Percentiles rank a stretch among this genome's conserved stretches.
phyloP scores from a whole-genome alignment of 176 grass and related monocot genomes.

The Oryza nivara region DNA sequence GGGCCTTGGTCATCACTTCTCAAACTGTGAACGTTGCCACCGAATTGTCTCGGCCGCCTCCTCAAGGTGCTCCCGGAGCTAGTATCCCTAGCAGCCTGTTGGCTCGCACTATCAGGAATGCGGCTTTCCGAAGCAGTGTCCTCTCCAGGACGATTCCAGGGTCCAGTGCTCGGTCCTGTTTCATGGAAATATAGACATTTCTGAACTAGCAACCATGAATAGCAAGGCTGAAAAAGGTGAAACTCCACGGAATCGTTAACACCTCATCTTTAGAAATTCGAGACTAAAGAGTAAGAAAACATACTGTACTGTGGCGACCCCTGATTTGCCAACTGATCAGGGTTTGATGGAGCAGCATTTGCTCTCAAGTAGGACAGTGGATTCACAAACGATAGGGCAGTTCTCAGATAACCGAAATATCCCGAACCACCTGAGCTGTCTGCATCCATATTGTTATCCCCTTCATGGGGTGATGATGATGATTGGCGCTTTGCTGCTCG shows the following conservation, averaged over 20 bases:
- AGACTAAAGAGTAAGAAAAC: slow-evolving; percentile 37
- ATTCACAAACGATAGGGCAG: slow-evolving; percentile 67
- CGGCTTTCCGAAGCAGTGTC: slow-evolving; percentile 19
- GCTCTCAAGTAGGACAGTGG: slow-evolving; percentile 78
- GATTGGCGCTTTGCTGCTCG: slow-evolving; percentile 47
- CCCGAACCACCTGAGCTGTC: slow-evolving; percentile 39
- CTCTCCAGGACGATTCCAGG: slow-evolving; percentile 30
- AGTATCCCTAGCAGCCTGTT: slow-evolving; percentile 29
- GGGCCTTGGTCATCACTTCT: slow-evolving; percentile 49
- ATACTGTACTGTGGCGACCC: slow-evolving; percentile 45
- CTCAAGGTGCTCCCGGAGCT: slow-evolving; percentile 31
- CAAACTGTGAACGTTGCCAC: slow-evolving; percentile 87
- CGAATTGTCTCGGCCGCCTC: slow-evolving; percentile 55
- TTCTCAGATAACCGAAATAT: slow-evolving; percentile 78
- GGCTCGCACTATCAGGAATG: slow-evolving; percentile 15
- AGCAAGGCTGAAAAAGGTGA: neutral
- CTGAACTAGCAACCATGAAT: slow-evolving; percentile 11
- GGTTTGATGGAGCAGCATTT: slow-evolving; percentile 47
- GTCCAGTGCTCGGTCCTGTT: slow-evolving; percentile 43
- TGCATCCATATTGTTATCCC: slow-evolving; percentile 14
- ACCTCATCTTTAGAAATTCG: neutral
- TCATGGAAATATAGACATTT: slow-evolving; percentile 8
- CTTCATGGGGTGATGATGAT: slow-evolving; percentile 30
- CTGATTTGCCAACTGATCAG: slow-evolving; percentile 42
- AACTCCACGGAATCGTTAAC: neutral